These are phyloP conservation scores for Talaromyces sp. DNA, from an alignment of 2,329 filamentous ascomycete species.

Conservation along the genomic window DNA sequence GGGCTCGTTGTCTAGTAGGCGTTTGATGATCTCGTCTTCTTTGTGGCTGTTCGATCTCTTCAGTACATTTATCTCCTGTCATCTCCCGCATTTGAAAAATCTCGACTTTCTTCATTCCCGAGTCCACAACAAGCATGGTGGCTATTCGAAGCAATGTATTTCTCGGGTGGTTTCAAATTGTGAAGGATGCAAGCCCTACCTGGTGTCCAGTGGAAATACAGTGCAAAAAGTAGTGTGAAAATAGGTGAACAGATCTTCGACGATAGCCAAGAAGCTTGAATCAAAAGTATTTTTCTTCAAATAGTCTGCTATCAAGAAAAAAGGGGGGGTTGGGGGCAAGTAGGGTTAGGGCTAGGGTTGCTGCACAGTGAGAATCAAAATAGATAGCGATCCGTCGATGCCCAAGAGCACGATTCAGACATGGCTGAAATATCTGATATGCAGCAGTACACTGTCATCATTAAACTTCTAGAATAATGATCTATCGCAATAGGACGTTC, in stretches of 20 bases:
- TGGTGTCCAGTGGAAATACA: not conserved
- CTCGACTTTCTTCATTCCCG: not conserved
- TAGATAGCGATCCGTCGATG: not conserved
- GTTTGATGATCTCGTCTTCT: not conserved
- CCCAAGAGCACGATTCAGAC: not conserved
- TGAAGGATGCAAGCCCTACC: not conserved
- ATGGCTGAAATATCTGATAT: not conserved
- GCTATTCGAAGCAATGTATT: not conserved
- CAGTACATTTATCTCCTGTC: not conserved
- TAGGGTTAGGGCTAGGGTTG: not conserved
- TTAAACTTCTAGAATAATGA: not conserved
- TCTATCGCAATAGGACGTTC: not conserved
- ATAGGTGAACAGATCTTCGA: not conserved
- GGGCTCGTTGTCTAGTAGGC: not conserved
- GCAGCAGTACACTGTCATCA: not conserved
- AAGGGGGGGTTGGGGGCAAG: too few species aligned
- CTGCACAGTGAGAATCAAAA: not conserved
- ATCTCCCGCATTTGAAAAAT: not conserved
- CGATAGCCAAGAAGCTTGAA: not conserved
- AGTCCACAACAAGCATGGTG: not conserved
- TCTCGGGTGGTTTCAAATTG: not conserved
- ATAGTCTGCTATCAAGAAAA: not conserved
- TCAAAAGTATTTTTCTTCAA: not conserved
- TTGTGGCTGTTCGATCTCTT: not conserved
- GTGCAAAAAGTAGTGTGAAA: not conserved